A percentile compares a stretch with the other conserved stretches of the same genome.
These are phyloP conservation scores for Taiozyma sp. DNA, from an alignment of 1,139 yeast species.

Conservation along the genomic window DNA sequence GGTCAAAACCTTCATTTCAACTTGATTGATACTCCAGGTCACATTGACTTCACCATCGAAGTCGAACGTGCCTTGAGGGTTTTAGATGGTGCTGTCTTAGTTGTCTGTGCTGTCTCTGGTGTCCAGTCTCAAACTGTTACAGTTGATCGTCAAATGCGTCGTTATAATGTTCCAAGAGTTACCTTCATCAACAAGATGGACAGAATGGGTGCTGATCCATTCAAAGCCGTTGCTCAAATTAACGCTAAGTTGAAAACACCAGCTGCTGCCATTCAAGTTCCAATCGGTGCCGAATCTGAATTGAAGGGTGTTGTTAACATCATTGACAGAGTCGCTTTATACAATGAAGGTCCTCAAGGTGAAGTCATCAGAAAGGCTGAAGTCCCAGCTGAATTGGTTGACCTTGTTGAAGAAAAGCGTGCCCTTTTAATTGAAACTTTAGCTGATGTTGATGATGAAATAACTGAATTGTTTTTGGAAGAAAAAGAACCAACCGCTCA, in stretches of 20 bases:
- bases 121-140: constrained; percentile 98
- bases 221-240: constrained; percentile 89
- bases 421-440: constrained; percentile 80
- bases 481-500: constrained; percentile 82
- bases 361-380: constrained; percentile 58
- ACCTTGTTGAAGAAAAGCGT: constrained; percentile 79
- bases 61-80: constrained; percentile 97
- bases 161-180: constrained; percentile 94
- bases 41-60: constrained; percentile 96
- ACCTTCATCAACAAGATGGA: constrained; percentile 98
- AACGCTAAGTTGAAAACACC: constrained; percentile 82
- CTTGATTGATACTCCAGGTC: constrained; percentile 97
- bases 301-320: constrained; percentile 88
- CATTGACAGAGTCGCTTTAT: constrained; percentile 78
- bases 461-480: constrained; percentile 87
- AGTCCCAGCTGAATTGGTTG: constrained; percentile 71
- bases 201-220: constrained; percentile 98
- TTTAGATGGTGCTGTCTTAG: constrained; percentile 95
- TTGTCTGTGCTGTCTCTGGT: constrained; percentile 97
- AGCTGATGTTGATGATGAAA: constrained; percentile 97
- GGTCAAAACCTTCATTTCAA: constrained; percentile 74
- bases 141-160: constrained; percentile 97
- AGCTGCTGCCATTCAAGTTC: constrained; percentile 97
- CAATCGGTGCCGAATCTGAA: constrained; percentile 87
- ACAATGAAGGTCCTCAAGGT: constrained; percentile 92